A percentile compares a stretch with the other conserved stretches of the same genome.
These are phyloP conservation scores for Bryoglossum gracile DNA, from an alignment of 495 filamentous ascomycete species.

Conservation along the genomic window DNA sequence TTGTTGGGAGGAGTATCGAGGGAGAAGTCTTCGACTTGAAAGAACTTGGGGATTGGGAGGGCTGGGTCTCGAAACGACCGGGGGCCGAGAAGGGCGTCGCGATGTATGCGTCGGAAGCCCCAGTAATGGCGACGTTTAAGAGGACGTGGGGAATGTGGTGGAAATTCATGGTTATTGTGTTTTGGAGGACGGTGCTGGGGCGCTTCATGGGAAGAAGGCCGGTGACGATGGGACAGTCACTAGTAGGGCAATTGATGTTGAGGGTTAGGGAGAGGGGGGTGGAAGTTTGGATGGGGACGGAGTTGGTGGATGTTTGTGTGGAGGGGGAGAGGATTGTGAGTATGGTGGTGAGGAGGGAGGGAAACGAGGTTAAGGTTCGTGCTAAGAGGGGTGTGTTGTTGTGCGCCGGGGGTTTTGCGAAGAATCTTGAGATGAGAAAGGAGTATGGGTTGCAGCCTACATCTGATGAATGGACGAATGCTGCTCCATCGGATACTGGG, in stretches of 20 bases:
- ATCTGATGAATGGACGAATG: not conserved
- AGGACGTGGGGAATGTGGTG: not conserved
- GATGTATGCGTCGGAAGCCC: slow-evolving; percentile 1
- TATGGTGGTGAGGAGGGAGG: slow-evolving; percentile 14
- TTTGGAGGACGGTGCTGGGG: not conserved
- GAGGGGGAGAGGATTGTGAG: slow-evolving; percentile 4
- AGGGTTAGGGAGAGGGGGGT: not conserved
- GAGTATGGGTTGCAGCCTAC: not conserved
- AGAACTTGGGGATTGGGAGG: slow-evolving; percentile 19
- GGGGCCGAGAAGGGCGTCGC: not conserved
- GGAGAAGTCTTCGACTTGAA: slow-evolving; percentile 19
- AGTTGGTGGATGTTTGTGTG: slow-evolving; percentile 5
- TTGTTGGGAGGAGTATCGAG: slow-evolving; percentile 18
- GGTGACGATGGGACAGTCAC: slow-evolving; percentile 16
- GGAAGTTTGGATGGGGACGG: slow-evolving; percentile 14
- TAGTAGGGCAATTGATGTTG: slow-evolving; percentile 23
- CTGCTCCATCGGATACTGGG: slow-evolving; percentile 1
- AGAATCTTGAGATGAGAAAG: not conserved
- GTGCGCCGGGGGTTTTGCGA: slow-evolving; percentile 23
- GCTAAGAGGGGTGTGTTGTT: slow-evolving; percentile 23
- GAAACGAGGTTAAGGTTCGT: slow-evolving; percentile 9
- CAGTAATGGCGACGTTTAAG: not conserved
- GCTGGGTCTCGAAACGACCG: not conserved
- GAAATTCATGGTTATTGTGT: not conserved
- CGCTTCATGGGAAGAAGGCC: slow-evolving; percentile 4